Evolutionary conservation across 2,329 filamentous ascomycete genomes (phyloP).

Genomic region (Arthrobotrys entomopaga): DNA sequence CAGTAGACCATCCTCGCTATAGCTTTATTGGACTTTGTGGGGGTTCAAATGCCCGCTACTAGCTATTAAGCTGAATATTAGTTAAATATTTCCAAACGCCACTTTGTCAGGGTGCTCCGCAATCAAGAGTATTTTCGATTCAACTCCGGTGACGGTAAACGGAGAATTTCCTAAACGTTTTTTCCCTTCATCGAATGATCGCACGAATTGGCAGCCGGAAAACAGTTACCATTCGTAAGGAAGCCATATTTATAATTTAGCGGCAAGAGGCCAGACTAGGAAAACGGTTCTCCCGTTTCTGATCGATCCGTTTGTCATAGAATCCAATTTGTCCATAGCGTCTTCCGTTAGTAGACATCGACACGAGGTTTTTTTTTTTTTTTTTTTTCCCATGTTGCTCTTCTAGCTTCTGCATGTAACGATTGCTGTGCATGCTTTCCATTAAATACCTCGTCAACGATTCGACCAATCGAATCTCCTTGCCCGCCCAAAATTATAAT

Average conservation of each 20-base stretch:
- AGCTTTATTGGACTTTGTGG: slow-evolving; percentile 20
- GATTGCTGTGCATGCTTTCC: slow-evolving; percentile 38
- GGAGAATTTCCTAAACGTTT: slow-evolving; percentile 51
- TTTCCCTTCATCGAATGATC: not conserved
- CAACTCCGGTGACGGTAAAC: slow-evolving; percentile 39
- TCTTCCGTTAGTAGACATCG: slow-evolving; percentile 39
- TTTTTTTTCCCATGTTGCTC: too few species aligned
- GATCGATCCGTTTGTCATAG: slow-evolving; percentile 38
- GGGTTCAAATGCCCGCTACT: slow-evolving; percentile 8
- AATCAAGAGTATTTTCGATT: slow-evolving; percentile 1
- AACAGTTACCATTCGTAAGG: slow-evolving; percentile 3
- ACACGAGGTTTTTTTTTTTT: slow-evolving; percentile 31
- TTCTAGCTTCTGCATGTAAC: slow-evolving; percentile 35
- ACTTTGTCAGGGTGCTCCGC: slow-evolving; percentile 22
- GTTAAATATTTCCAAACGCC: slow-evolving; percentile 19
- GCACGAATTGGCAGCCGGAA: not conserved
- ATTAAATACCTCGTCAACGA: slow-evolving; percentile 54
- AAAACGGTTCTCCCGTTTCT: slow-evolving; percentile 8
- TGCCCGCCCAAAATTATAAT: slow-evolving; percentile 30
- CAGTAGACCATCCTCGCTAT: not conserved
- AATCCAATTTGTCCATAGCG: slow-evolving; percentile 38
- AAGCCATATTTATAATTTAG: slow-evolving; percentile 46
- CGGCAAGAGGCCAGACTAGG: slow-evolving; percentile 32
- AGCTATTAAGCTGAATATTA: slow-evolving; percentile 13
- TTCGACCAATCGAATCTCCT: slow-evolving; percentile 40